These are phyloP conservation scores for Euphorbia tirucalli DNA, from an alignment of 345 rosid genomes.

Conservation along the genomic window DNA sequence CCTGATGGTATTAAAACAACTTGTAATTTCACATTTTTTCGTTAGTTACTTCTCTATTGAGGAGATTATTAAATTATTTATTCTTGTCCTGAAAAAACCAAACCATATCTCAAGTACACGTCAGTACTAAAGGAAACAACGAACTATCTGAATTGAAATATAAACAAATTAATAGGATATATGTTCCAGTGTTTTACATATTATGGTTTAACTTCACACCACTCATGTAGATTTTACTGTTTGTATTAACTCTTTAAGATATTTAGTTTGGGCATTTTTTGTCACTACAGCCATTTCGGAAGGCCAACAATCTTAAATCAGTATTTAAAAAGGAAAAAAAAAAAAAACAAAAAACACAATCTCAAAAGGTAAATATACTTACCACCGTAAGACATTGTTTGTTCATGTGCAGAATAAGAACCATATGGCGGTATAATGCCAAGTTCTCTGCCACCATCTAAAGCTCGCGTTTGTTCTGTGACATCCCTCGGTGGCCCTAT, in stretches of 20 bases:
- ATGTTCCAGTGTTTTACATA: background rate
- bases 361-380: conserved; percentile 14
- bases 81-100: background rate
- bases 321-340: too few species aligned
- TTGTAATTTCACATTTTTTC: background rate
- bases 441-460: conserved; percentile 29
- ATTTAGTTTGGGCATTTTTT: background rate
- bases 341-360: background rate
- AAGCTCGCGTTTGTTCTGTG: conserved; percentile 18
- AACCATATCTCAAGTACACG: background rate
- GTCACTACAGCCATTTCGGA: background rate
- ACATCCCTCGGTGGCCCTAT: conserved; percentile 34
- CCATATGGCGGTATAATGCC: conserved; percentile 25
- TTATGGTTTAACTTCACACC: background rate
- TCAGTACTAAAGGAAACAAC: background rate
- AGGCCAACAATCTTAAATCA: background rate
- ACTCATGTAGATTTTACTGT: background rate
- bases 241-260: background rate
- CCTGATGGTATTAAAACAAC: too few species aligned
- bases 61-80: background rate
- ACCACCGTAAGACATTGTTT: conserved; percentile 38
- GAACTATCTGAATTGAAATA: background rate
- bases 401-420: conserved; percentile 41
- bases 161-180: background rate
- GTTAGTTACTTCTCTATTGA: background rate